Evolutionary conservation across 2,329 filamentous ascomycete genomes (phyloP).

Genomic region (Lasiodiplodia sp.): DNA sequence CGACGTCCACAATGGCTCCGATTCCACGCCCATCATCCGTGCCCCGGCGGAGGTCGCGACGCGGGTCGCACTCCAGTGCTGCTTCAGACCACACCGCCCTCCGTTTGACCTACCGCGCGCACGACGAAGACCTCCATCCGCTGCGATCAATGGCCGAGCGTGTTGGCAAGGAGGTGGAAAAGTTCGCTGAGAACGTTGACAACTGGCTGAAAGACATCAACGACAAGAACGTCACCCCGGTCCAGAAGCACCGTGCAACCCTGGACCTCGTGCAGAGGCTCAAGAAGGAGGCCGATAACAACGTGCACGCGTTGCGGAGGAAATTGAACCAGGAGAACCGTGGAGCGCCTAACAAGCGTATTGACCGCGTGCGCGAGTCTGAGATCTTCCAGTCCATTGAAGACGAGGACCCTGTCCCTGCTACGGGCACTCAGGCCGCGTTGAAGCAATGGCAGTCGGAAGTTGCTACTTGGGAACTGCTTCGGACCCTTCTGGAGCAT

Average conservation of each 20-base stretch:
- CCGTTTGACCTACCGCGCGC: slow-evolving; percentile 34
- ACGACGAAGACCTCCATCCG: slow-evolving; percentile 61
- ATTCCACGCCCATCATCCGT: slow-evolving; percentile 36
- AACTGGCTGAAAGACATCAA: slow-evolving; percentile 60
- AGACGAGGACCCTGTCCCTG: slow-evolving; percentile 35
- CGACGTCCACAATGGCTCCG: slow-evolving; percentile 38
- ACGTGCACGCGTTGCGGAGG: slow-evolving; percentile 55
- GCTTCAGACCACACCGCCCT: slow-evolving; percentile 31
- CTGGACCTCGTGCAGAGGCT: slow-evolving; percentile 50
- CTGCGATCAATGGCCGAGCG: slow-evolving; percentile 71
- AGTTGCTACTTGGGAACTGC: slow-evolving; percentile 87
- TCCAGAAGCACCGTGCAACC: slow-evolving; percentile 65
- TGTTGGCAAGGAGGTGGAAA: slow-evolving; percentile 82
- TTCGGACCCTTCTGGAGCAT: slow-evolving; percentile 76
- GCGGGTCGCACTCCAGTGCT: slow-evolving; percentile 32
- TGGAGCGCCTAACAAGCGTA: slow-evolving; percentile 43
- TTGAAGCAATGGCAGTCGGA: slow-evolving; percentile 78
- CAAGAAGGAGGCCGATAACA: slow-evolving; percentile 60
- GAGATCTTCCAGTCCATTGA: slow-evolving; percentile 38
- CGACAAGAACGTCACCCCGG: slow-evolving; percentile 41
- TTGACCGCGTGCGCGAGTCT: slow-evolving; percentile 33
- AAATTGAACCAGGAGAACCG: slow-evolving; percentile 49
- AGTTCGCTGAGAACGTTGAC: slow-evolving; percentile 84
- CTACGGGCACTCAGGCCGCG: slow-evolving; percentile 45
- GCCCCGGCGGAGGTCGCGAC: slow-evolving; percentile 16